These are phyloP conservation scores for Candida nanaspora DNA, from an alignment of 805 yeast species.

Conservation along the genomic window DNA sequence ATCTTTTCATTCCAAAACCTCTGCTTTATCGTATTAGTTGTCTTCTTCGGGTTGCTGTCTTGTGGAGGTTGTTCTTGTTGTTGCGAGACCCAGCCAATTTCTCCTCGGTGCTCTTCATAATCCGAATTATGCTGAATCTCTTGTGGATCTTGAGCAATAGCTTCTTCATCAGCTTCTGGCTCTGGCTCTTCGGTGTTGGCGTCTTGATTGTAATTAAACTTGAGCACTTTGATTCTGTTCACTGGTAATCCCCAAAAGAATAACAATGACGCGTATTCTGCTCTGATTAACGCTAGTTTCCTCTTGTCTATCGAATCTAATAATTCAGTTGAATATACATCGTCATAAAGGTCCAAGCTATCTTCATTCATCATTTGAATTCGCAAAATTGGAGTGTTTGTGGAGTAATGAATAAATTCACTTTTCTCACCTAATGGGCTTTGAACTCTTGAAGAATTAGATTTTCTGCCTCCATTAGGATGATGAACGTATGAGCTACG, in stretches of 20 bases:
- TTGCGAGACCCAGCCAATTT: slow-evolving; percentile 24
- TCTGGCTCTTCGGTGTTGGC: slow-evolving; percentile 4
- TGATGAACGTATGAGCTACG: neutral
- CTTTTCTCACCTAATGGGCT: neutral
- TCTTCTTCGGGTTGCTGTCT: neutral
- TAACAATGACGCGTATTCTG: slow-evolving; percentile 70
- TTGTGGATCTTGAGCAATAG: neutral
- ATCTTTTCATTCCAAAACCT: slow-evolving; percentile 8
- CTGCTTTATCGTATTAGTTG: neutral
- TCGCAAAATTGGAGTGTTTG: slow-evolving; percentile 25
- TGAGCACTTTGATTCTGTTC: slow-evolving; percentile 70
- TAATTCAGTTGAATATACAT: slow-evolving; percentile 32
- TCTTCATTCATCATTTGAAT: slow-evolving; percentile 40
- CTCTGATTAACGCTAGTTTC: slow-evolving; percentile 39
- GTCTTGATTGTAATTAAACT: slow-evolving; percentile 43
- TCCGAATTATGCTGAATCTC: neutral
- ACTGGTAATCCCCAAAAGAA: slow-evolving; percentile 80
- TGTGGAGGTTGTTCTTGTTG: no score
- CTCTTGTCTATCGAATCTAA: slow-evolving; percentile 31
- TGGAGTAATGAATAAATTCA: neutral
- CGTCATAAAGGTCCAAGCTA: slow-evolving; percentile 36
- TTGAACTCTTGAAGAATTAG: neutral
- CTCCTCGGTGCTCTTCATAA: slow-evolving; percentile 18
- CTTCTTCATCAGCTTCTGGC: neutral
- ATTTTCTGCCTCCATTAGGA: neutral